Conservation (phyloP, 768 basidiomycete species). For the Podaxis sp. region DNA sequence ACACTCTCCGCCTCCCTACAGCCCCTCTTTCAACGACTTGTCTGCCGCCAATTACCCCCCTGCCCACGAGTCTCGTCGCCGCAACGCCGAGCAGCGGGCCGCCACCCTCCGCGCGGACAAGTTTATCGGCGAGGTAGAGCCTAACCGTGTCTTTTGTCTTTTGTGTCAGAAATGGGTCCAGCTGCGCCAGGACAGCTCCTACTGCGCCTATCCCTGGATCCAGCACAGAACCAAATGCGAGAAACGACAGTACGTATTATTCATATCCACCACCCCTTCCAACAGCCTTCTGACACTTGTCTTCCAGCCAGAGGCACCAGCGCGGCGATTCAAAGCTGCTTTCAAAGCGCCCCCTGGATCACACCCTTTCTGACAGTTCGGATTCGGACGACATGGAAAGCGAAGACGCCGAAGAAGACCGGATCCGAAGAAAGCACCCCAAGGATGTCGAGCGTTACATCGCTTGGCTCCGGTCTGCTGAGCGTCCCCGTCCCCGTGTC, state of each 20-base stretch:
- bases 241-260: slow-evolving; percentile 58
- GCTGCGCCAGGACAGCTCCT: slow-evolving; percentile 73
- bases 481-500: neutral
- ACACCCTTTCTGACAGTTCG: slow-evolving; percentile 16
- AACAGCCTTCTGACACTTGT: neutral
- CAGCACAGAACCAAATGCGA: slow-evolving; percentile 78
- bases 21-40: slow-evolving; percentile 54
- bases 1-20: slow-evolving; percentile 24
- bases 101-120: slow-evolving; percentile 67
- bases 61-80: slow-evolving; percentile 63
- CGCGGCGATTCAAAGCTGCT: slow-evolving; percentile 41
- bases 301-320: slow-evolving; percentile 50
- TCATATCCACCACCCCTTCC: neutral
- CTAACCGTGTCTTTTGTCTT: slow-evolving; percentile 71
- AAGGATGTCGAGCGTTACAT: slow-evolving; percentile 19
- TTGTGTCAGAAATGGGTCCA: slow-evolving; percentile 85
- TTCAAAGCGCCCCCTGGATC: neutral
- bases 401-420: slow-evolving; percentile 26
- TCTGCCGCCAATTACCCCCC: slow-evolving; percentile 58
- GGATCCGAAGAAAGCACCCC: slow-evolving; percentile 18
- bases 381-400: slow-evolving; percentile 29
- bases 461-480: slow-evolving; percentile 8
- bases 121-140: slow-evolving; percentile 69
- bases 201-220: slow-evolving; percentile 81
- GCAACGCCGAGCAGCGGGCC: slow-evolving; percentile 79